phyloP scores from a whole-genome alignment of 2,329 filamentous ascomycete genomes.

The Arthroderma sp. region DNA sequence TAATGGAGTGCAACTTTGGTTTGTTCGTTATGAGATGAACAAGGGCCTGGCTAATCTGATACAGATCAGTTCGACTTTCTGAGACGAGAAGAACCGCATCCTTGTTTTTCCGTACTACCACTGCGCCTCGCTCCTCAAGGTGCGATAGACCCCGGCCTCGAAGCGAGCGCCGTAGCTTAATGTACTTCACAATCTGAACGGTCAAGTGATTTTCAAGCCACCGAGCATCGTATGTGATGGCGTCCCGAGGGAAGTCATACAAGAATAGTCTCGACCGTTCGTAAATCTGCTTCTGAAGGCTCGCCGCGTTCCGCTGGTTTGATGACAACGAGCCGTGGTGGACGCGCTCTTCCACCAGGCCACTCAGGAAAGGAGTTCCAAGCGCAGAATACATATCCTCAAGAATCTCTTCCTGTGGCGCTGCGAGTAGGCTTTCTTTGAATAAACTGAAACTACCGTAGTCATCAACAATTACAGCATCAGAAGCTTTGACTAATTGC shows the following conservation, averaged over 20 bases:
- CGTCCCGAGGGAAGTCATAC: constrained; percentile 64
- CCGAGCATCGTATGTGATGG: constrained; percentile 72
- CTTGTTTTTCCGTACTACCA: constrained; percentile 43
- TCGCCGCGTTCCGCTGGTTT: constrained; percentile 55
- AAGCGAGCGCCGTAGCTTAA: constrained; percentile 66
- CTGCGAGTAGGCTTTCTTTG: constrained; percentile 68
- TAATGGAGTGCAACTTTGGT: constrained; percentile 75
- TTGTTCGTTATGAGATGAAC: constrained; percentile 67
- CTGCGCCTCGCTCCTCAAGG: constrained; percentile 62
- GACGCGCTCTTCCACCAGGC: constrained; percentile 64
- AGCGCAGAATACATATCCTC: constrained; percentile 76
- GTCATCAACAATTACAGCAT: constrained; percentile 73
- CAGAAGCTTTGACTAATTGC: constrained; percentile 56
- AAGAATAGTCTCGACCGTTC: constrained; percentile 85
- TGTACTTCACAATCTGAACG: constrained; percentile 64
- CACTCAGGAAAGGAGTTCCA: constrained; percentile 63
- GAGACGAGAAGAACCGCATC: constrained; percentile 65
- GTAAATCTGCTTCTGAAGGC: constrained; percentile 65
- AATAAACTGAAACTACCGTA: constrained; percentile 82
- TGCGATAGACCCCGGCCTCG: constrained; percentile 56
- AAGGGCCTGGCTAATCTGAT: constrained; percentile 81
- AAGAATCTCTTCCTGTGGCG: constrained; percentile 76
- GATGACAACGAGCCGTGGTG: constrained; percentile 53
- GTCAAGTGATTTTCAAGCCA: constrained; percentile 81
- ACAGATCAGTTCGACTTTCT: constrained; percentile 61